Base-by-base conservation (phyloP, 441 rosid species). In the Manihot esculenta region DNA sequence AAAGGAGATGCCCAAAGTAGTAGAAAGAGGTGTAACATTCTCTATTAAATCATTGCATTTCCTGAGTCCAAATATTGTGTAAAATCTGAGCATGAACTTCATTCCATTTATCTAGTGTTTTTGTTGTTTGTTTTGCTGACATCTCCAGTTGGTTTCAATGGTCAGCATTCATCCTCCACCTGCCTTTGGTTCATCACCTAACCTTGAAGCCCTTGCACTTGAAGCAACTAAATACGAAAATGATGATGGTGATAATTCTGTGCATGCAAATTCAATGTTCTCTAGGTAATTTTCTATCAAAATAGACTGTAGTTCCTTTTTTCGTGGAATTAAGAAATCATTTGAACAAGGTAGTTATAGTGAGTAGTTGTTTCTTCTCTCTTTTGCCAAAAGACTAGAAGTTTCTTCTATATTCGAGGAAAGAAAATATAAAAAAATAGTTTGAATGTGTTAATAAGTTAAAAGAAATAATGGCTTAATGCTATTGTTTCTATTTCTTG, bases 111-210 rank as follows among this genome's bases (percentile, higher is more conserved):
- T 27, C 5, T 38, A 35, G 24, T 21, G 14, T 21, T 47, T 10
- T 20, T 48, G 1, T 18, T 69, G 20, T 69, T 48, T 30, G 7
- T n/a, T 51, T 65, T 76, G 70, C 68, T 80, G 70, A 73, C 64
- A 64, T 27, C 12, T n/a, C 10, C 54, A 56, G 60, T 64, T 69
- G 55, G 64, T 82, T 83, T 78, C 70, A 68, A 71, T 82, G 82
- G 60, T 74, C 93, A 92, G 96, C 71, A 71, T 79, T 57, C 98
- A 90, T 80, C 93, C 93, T 42, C 99, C 97, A 14, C 96, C 97
- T 20, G 87, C 98, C 41, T 95, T 91, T 85, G 97, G 98, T 64
- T 90, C 98, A 71, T 85, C 93, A 18, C 86, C 90, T 11, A 88
- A 85, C 82, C 87, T 91, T 27, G 96, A 86, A 77, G 88, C 86